These are phyloP conservation scores for Mortierella sp. DNA, from an alignment of 371 early-diverging fungal genomes.

Conservation along the genomic window DNA sequence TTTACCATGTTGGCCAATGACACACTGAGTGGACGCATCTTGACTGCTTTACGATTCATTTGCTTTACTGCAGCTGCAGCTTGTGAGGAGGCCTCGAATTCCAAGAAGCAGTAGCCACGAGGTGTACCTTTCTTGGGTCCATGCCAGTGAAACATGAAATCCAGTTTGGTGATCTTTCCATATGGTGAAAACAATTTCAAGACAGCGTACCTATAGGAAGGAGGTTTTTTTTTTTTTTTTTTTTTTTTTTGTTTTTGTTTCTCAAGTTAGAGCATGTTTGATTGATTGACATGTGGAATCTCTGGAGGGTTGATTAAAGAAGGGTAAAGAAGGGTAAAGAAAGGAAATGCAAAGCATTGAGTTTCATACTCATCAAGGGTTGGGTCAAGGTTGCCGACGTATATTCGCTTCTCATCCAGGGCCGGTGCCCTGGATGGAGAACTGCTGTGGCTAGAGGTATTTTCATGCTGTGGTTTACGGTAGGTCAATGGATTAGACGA, in stretches of 20 bases:
- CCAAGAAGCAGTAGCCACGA: constrained; percentile 76
- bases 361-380: constrained; percentile 66
- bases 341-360: constrained; percentile 18
- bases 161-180: constrained; percentile 75
- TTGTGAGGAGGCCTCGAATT: constrained; percentile 67
- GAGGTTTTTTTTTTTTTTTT: neutral
- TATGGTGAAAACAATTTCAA: constrained; percentile 75
- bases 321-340: neutral
- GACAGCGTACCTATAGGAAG: constrained; percentile 63
- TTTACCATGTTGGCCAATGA: constrained; percentile 71
- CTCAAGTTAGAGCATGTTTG: too few species aligned
- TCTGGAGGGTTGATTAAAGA: neutral
- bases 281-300: neutral
- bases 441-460: neutral
- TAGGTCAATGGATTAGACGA: neutral
- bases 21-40: constrained; percentile 65
- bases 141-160: constrained; percentile 71
- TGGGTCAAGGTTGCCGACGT: constrained; percentile 73
- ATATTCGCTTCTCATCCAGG: constrained; percentile 64
- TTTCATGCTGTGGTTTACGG: neutral
- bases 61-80: constrained; percentile 67
- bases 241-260: too few species aligned
- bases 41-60: constrained; percentile 66
- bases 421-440: neutral
- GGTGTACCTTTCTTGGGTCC: constrained; percentile 75